phyloP scores from a whole-genome alignment of 202 grass and related monocot species.

The Panicum hallii region DNA sequence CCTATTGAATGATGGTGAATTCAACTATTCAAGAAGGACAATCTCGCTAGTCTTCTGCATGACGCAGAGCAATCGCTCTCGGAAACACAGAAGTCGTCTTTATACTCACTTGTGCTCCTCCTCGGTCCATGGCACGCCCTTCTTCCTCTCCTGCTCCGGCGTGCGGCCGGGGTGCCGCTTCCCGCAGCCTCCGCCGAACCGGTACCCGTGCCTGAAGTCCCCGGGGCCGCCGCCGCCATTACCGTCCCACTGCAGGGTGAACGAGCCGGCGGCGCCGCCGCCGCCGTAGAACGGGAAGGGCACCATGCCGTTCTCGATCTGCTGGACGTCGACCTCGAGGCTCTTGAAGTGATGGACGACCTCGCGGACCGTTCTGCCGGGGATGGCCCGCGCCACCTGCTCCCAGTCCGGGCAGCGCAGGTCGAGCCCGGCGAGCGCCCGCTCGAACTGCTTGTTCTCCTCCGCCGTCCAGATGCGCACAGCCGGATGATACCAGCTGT shows the following conservation, averaged over 20 bases:
- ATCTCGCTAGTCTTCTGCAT: slow-evolving; percentile 8
- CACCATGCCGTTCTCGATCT: slow-evolving; percentile 77
- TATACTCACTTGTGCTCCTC: slow-evolving; percentile 87
- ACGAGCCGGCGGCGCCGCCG: slow-evolving; percentile 28
- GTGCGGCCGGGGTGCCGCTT: slow-evolving; percentile 54
- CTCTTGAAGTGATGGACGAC: slow-evolving; percentile 71
- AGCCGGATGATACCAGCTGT: slow-evolving; percentile 38
- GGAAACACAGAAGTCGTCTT: slow-evolving; percentile 14
- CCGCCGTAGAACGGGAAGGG: slow-evolving; percentile 47
- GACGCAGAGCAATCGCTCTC: slow-evolving; percentile 53
- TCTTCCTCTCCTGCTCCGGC: slow-evolving; percentile 94
- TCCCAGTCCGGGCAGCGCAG: slow-evolving; percentile 67
- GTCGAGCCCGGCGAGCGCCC: slow-evolving; percentile 71
- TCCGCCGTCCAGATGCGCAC: slow-evolving; percentile 61
- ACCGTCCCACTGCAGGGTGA: slow-evolving; percentile 71
- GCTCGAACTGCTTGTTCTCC: slow-evolving; percentile 97
- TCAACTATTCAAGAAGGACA: slow-evolving; percentile 4
- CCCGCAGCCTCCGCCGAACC: slow-evolving; percentile 50
- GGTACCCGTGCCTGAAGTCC: slow-evolving; percentile 49
- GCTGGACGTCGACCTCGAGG: slow-evolving; percentile 73
- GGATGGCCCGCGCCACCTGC: slow-evolving; percentile 69
- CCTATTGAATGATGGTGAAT: slow-evolving; percentile 26
- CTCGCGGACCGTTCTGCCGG: slow-evolving; percentile 74
- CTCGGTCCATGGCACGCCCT: slow-evolving; percentile 98
- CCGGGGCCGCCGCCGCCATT: slow-evolving; percentile 30